A percentile compares a stretch with the other conserved stretches of the same genome.
Evolutionary conservation across 2,329 filamentous ascomycete species (phyloP).

Genomic region (Hypoxylon sp.): DNA sequence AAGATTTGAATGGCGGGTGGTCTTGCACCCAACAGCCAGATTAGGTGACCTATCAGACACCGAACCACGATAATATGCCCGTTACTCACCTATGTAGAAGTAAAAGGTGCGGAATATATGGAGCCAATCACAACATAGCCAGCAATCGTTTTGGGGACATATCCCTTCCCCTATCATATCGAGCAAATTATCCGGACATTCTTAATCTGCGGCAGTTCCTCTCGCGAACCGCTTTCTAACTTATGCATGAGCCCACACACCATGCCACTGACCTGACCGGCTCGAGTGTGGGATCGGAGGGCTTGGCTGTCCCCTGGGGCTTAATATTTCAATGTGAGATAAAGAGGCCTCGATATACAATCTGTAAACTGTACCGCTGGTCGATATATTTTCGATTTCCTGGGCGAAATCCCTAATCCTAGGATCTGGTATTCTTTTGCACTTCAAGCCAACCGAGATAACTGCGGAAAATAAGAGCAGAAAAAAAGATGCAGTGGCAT

Average conservation of each 20-base stretch:
- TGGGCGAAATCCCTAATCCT: not conserved
- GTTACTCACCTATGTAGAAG: slow-evolving; percentile 10
- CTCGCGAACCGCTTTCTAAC: slow-evolving; percentile 17
- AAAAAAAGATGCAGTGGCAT: slow-evolving; percentile 20
- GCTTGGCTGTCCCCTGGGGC: not conserved
- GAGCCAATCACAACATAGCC: slow-evolving; percentile 10
- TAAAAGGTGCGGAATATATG: slow-evolving; percentile 5
- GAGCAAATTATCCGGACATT: slow-evolving; percentile 27
- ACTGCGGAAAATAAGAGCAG: too few relatives aligned
- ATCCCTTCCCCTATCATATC: slow-evolving; percentile 19
- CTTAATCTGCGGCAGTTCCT: slow-evolving; percentile 30
- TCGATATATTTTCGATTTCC: not conserved
- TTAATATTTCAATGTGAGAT: slow-evolving; percentile 5
- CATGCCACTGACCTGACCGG: not conserved
- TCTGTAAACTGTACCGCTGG: too few relatives aligned
- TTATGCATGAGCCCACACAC: not conserved
- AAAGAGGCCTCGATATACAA: slow-evolving; percentile 1
- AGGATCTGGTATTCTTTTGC: not conserved
- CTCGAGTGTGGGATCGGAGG: not conserved
- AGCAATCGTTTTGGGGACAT: slow-evolving; percentile 20
- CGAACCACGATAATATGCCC: not conserved
- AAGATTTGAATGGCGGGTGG: too few relatives aligned
- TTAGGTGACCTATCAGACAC: too few relatives aligned
- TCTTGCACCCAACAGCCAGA: too few relatives aligned
- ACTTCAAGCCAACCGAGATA: not conserved